Evolutionary conservation across 805 yeast genomes (phyloP).

Genomic region (Sugiyamaella smithiae): DNA sequence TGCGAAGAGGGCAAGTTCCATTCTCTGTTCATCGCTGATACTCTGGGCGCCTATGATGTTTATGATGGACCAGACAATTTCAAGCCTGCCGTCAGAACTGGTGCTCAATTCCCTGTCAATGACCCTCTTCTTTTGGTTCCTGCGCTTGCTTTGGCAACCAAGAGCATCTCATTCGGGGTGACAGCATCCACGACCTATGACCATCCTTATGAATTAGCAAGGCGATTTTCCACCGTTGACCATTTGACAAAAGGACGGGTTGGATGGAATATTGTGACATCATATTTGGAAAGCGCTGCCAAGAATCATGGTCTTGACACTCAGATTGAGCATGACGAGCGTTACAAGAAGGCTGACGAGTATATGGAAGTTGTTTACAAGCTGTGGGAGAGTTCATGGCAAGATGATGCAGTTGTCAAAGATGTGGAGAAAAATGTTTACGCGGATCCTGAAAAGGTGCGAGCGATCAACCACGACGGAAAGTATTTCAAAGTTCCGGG

Average conservation of each 20-base stretch:
- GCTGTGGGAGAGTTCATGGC: slow-evolving; percentile 43
- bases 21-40: slow-evolving; percentile 42
- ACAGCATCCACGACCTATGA: slow-evolving; percentile 45
- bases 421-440: slow-evolving; percentile 26
- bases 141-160: slow-evolving; percentile 46
- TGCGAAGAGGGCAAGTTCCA: slow-evolving; percentile 41
- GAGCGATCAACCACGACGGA: slow-evolving; percentile 44
- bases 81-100: slow-evolving; percentile 36
- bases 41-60: slow-evolving; percentile 42
- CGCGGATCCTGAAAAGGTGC: slow-evolving; percentile 38
- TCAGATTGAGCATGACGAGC: slow-evolving; percentile 41
- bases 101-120: slow-evolving; percentile 38
- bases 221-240: slow-evolving; percentile 46
- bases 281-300: slow-evolving; percentile 44
- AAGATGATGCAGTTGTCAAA: slow-evolving; percentile 41
- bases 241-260: slow-evolving; percentile 43
- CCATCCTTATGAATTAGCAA: slow-evolving; percentile 42
- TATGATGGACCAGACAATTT: slow-evolving; percentile 41
- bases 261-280: slow-evolving; percentile 50
- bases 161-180: slow-evolving; percentile 40
- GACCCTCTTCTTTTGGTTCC: slow-evolving; percentile 41
- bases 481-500: slow-evolving; percentile 43
- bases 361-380: slow-evolving; percentile 41
- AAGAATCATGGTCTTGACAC: slow-evolving; percentile 39
- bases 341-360: slow-evolving; percentile 43